Conservation (phyloP, 768 basidiomycete species). For the Serendipita indica region DNA sequence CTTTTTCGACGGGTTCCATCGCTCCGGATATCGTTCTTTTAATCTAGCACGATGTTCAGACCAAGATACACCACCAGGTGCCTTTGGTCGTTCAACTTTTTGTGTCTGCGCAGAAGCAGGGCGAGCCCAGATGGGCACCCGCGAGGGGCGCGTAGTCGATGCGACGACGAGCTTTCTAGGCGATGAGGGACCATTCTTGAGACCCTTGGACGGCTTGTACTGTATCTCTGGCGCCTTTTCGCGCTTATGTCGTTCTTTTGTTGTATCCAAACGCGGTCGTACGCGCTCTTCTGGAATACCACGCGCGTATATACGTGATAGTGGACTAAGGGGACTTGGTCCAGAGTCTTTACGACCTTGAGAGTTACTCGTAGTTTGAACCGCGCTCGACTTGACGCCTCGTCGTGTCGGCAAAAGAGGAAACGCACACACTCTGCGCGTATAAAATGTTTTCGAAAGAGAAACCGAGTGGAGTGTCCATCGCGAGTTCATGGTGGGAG, state of each 20-base stretch:
- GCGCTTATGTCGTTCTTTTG: background rate
- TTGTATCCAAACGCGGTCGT: background rate
- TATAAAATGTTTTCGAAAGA: too few species aligned
- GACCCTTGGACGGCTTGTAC: background rate
- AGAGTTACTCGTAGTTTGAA: too few species aligned
- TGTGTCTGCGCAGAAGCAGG: background rate
- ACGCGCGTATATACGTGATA: too few species aligned
- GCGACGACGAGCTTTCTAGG: background rate
- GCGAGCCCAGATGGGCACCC: background rate
- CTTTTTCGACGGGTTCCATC: conserved; percentile 66
- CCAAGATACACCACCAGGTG: background rate
- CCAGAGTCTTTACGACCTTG: too few species aligned
- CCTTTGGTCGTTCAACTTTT: background rate
- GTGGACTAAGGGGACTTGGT: background rate
- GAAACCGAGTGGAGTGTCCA: too few species aligned
- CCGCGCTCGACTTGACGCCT: too few species aligned
- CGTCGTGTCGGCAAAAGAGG: too few species aligned
- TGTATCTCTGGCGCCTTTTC: background rate
- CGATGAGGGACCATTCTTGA: background rate
- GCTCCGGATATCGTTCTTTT: conserved; percentile 5
- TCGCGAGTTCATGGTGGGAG: too few species aligned
- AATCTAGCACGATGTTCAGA: background rate
- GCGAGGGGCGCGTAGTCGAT: background rate
- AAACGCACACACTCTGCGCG: too few species aligned
- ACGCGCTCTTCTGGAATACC: background rate